Evolutionary conservation across 2,329 filamentous ascomycete species (phyloP).

Genomic region (Beauveria medogensis): DNA sequence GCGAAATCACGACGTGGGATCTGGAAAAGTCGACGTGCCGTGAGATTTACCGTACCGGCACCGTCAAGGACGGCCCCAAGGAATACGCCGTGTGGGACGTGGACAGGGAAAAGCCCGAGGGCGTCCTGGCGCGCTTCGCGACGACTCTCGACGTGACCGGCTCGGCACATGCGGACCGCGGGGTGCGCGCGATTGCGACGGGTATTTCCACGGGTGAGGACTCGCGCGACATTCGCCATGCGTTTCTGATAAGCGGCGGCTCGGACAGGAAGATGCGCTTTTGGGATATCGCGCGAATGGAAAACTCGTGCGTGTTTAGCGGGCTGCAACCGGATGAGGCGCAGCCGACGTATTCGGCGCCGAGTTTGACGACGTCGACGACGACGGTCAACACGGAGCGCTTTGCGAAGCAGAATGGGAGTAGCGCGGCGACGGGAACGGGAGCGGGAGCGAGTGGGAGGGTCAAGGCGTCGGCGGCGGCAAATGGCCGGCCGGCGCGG

Average conservation of each 20-base stretch:
- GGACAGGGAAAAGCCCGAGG: slow-evolving; percentile 80
- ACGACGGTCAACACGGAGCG: slow-evolving; percentile 61
- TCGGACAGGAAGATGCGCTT: slow-evolving; percentile 87
- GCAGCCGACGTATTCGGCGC: slow-evolving; percentile 63
- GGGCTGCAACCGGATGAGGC: slow-evolving; percentile 63
- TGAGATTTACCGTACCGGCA: slow-evolving; percentile 73
- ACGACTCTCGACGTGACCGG: slow-evolving; percentile 59
- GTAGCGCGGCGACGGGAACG: slow-evolving; percentile 18
- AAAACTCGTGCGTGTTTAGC: slow-evolving; percentile 73
- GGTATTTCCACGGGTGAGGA: slow-evolving; percentile 65
- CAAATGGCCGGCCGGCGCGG: slow-evolving; percentile 47
- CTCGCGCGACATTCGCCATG: slow-evolving; percentile 63
- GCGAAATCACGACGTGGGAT: slow-evolving; percentile 93
- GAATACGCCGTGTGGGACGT: slow-evolving; percentile 80
- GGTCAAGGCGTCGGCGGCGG: slow-evolving; percentile 17
- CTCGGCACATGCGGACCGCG: slow-evolving; percentile 48
- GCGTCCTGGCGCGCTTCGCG: slow-evolving; percentile 79
- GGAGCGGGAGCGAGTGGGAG: slow-evolving; percentile 22
- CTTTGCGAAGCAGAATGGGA: slow-evolving; percentile 30
- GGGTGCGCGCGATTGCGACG: slow-evolving; percentile 67
- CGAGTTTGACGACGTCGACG: slow-evolving; percentile 54
- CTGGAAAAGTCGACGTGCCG: slow-evolving; percentile 82
- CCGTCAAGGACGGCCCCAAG: slow-evolving; percentile 50
- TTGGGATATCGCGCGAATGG: slow-evolving; percentile 78
- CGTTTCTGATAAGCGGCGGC: slow-evolving; percentile 80